Base-by-base conservation (phyloP, 2,329 filamentous ascomycete genomes). In the Xylaria sp. region DNA sequence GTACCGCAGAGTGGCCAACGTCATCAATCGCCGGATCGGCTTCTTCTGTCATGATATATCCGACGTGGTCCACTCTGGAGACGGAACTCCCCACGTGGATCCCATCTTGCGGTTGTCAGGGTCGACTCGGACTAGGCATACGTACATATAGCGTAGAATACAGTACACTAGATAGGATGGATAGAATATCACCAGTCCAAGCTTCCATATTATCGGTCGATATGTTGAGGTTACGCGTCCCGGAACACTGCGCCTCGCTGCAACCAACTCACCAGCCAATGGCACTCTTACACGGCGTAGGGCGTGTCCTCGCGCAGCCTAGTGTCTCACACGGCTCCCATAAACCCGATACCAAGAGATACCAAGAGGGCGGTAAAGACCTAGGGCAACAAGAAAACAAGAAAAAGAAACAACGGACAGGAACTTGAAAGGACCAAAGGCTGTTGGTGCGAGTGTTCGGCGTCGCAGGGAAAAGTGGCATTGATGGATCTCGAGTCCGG, bases 171-270 rank as follows among this genome's bases (percentile, higher is more conserved):
- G n/a, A n/a, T n/a, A n/a, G n/a, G n/a, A n/a, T n/a, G n/a, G n/a
- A n/a, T n/a, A n/a, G n/a, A n/a, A n/a, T n/a, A n/a, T n/a, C n/a
- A n/a, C n/a, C n/a, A n/a, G n/a, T n/a, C n/a, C n/a, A n/a, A n/a
- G n/a, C n/a, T n/a, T n/a, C n/a, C n/a, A n/a, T n/a, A n/a, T n/a
- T n/a, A n/a, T n/a, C n/a, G n/a, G n/a, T 52, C 21, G 54, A 54
- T 27, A 37, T 15, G 13, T 25, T 31, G 25, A 54, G 6, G 46
- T 63, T 63, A 63, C 60, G 60, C 46, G 60, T 54, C 51, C 44
- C n/a, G 31, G 38, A 31, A 35, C 43, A 25, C 61, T 63, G 61
- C 57, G 61, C 61, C 61, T 54, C 55, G 19, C 19, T 52, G 38
- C 25, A 17, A 52, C 21, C 27, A 41, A 27, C 29, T 7, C 10